phyloP scores from a whole-genome alignment of 371 early-diverging fungal genomes.

The Mucor plumbeus region DNA sequence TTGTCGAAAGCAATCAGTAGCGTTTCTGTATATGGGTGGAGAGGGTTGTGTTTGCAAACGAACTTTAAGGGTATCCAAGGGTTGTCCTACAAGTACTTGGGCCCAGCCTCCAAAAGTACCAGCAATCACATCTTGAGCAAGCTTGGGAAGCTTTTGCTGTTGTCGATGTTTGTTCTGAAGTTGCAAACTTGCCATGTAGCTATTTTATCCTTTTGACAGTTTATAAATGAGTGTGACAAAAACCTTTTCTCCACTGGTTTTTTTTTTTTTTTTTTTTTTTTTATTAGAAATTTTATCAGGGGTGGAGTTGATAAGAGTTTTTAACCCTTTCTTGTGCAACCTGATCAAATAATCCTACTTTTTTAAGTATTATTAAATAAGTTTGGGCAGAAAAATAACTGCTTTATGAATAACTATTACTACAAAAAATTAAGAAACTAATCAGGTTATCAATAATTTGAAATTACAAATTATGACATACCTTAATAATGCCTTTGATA shows the following conservation, averaged over 20 bases:
- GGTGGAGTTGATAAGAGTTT: neutral
- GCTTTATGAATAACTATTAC: too few relatives aligned
- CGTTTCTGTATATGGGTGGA: conserved; percentile 72
- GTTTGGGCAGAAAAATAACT: too few relatives aligned
- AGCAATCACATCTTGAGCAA: conserved; percentile 72
- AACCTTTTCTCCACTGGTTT: neutral
- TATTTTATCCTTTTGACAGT: neutral
- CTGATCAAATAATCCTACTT: neutral
- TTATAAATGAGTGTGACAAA: neutral
- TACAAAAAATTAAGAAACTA: too few relatives aligned
- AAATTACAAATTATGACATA: too few relatives aligned
- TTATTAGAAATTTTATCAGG: neutral
- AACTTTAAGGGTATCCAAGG: conserved; percentile 83
- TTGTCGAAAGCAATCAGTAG: conserved; percentile 74
- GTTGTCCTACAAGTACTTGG: conserved; percentile 82
- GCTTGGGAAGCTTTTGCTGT: conserved; percentile 35
- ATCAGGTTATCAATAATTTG: too few relatives aligned
- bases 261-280: too few relatives aligned
- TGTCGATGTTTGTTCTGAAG: neutral
- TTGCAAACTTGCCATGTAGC: neutral
- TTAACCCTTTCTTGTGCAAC: neutral
- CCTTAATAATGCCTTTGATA: too few relatives aligned
- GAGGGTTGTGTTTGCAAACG: conserved; percentile 80
- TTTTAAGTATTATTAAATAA: neutral
- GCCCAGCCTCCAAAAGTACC: conserved; percentile 90